Evolutionary conservation across 768 basidiomycete genomes (phyloP).

Genomic region (Auricularia sp.): DNA sequence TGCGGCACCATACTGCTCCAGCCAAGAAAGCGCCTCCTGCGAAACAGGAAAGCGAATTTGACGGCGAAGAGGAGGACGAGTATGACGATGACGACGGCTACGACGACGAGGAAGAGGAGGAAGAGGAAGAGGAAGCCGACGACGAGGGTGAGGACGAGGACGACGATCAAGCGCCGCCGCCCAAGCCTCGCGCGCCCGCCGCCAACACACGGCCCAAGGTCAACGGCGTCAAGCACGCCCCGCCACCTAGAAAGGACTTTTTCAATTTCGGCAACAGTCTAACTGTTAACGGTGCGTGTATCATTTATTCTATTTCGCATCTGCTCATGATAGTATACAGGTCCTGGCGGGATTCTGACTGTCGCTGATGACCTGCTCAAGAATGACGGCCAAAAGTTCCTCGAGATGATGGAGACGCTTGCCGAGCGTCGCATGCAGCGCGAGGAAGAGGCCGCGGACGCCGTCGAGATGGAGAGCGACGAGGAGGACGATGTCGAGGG

Average conservation of each 20-base stretch:
- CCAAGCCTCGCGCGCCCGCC: background rate
- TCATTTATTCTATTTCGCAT: conserved; percentile 8
- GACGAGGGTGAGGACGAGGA: conserved; percentile 66
- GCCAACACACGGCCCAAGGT: background rate
- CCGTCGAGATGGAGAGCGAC: conserved; percentile 48
- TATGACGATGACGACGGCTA: conserved; percentile 50
- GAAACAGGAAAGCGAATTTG: conserved; percentile 53
- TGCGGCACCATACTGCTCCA: conserved; percentile 20
- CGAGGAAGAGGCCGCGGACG: conserved; percentile 58
- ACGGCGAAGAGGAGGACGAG: conserved; percentile 31
- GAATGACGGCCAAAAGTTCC: conserved; percentile 97
- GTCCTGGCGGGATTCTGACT: conserved; percentile 89
- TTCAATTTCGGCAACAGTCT: conserved; percentile 75
- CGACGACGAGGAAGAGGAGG: conserved; percentile 44
- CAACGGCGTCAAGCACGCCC: background rate
- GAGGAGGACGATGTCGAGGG: conserved; percentile 53
- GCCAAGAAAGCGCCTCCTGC: conserved; percentile 21
- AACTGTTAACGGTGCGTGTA: conserved; percentile 63
- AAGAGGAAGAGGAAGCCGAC: conserved; percentile 50
- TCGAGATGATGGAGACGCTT: conserved; percentile 99
- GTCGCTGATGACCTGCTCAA: conserved; percentile 97
- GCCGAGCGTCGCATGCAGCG: conserved; percentile 89
- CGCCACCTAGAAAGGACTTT: conserved; percentile 38
- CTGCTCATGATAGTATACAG: conserved; percentile 27
- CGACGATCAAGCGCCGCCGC: conserved; percentile 30